Evolutionary conservation across 331 rosid genomes (phyloP).

Genomic region (Phaseolus coccineus): DNA sequence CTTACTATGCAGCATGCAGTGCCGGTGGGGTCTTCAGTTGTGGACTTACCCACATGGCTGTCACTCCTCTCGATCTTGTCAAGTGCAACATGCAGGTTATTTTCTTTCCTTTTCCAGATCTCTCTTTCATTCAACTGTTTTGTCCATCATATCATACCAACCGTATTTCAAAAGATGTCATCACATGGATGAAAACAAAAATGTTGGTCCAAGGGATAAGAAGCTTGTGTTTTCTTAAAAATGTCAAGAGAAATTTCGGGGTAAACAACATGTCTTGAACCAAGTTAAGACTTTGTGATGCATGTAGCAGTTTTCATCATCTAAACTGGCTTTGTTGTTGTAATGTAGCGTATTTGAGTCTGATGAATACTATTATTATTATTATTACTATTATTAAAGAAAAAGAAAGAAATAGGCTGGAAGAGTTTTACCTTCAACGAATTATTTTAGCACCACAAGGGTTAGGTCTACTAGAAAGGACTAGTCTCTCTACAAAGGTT

Average conservation of each 20-base stretch:
- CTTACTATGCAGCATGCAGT: constrained; percentile 61
- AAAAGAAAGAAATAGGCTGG: too few relatives aligned
- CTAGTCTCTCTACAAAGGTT: background rate
- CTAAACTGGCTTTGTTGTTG: too few relatives aligned
- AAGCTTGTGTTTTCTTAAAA: background rate
- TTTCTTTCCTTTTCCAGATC: background rate
- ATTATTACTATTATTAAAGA: too few relatives aligned
- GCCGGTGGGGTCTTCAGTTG: constrained; percentile 61
- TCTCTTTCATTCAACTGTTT: background rate
- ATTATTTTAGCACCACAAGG: too few relatives aligned
- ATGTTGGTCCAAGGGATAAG: background rate
- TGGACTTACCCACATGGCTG: constrained; percentile 76
- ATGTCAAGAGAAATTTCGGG: background rate
- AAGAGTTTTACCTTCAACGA: too few relatives aligned
- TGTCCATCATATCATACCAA: background rate
- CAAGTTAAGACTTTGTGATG: too few relatives aligned
- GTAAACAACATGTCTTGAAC: background rate
- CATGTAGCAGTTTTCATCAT: background rate
- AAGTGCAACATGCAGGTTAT: constrained; percentile 93
- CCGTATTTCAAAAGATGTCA: background rate
- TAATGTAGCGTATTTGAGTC: background rate
- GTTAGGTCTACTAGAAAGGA: background rate
- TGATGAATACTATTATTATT: background rate
- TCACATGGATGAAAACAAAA: background rate
- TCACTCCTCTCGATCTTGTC: constrained; percentile 83